Evolutionary conservation across 495 filamentous ascomycete genomes (phyloP), one percentile per base, ranked within the genome.

Genomic region (Penicillium steckii): DNA sequence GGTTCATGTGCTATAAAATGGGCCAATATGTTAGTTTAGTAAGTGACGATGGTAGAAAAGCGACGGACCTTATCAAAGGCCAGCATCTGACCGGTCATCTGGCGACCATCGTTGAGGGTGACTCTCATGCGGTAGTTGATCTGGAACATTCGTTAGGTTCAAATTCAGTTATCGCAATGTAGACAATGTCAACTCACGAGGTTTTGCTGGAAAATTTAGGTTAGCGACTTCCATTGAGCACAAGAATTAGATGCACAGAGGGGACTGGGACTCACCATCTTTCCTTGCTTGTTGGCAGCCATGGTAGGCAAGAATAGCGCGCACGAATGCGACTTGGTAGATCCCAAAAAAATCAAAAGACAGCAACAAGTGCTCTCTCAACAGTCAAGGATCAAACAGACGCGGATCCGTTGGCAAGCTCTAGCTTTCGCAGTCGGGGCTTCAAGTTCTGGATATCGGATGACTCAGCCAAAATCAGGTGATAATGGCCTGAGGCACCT

Each of bases 51-150:
- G 6, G 47, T 13, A 37, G 38, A 19, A 41, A 22, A 52, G 44
- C 44, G 55, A 49, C 68, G 33, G 72, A 95, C 93, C 85, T 96
- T 96, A 72, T 97, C 93, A 63, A 96, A 97, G 44, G 93, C 93
- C 49, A 97, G 81, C 87, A 97, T 93, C 62, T 96, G 91, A 46
- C 95, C 95, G 10, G 88, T 90, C 84, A 99, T 93, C 72, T 97
- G 93, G 58, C 94, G 87, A 60, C 91, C 89, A 79, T 99, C 94
- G 64, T 87, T 90, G 65, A 99, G 79, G 33, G 95, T 97, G 56
- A 96, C 88, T 68, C 91, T 84, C 95, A 99, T 97, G 67, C 93
- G 88, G 78, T 95, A 97, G 74, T 97, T 96, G 83, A 99, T 95
- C 94, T 98, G 70, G 29, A 27, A 47, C 4, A 45, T 8, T 47